A percentile compares a stretch with the other conserved stretches of the same genome.
Evolutionary conservation across 768 basidiomycete species (phyloP).

Genomic region (Lepiota brunneoincarnata): DNA sequence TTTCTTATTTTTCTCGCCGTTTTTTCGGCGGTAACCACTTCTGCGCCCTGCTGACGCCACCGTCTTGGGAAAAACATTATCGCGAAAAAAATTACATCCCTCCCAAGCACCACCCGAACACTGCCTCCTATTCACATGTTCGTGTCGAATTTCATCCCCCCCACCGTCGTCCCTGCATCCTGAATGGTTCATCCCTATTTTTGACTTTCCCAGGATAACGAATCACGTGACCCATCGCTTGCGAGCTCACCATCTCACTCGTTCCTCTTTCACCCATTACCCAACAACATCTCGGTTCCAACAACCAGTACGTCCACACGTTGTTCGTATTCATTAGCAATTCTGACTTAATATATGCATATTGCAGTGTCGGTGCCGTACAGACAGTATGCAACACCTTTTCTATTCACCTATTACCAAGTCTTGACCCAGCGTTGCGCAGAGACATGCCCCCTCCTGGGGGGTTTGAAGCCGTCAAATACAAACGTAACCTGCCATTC

Average conservation of each 20-base stretch:
- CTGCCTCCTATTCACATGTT: not conserved
- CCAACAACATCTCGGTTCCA: not conserved
- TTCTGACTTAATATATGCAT: slow-evolving; percentile 9
- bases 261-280: slow-evolving; percentile 14
- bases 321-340: not conserved
- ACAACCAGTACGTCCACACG: slow-evolving; percentile 9
- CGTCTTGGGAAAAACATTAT: no score
- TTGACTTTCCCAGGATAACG: not conserved
- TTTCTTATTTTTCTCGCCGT: not conserved
- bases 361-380: slow-evolving; percentile 55
- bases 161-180: no score
- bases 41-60: no score
- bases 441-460: slow-evolving; percentile 96
- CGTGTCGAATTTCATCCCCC: not conserved
- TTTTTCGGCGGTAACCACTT: not conserved
- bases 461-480: slow-evolving; percentile 90
- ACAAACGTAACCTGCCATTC: slow-evolving; percentile 93
- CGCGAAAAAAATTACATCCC: no score
- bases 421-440: slow-evolving; percentile 16
- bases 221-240: not conserved
- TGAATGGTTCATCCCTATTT: not conserved
- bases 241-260: slow-evolving; percentile 2
- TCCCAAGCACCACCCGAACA: no score
- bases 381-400: slow-evolving; percentile 51
- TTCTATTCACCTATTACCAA: slow-evolving; percentile 16